These are phyloP conservation scores for Globisporangium emineosum DNA, from an alignment of 352 stramenopile species.

Conservation along the genomic window DNA sequence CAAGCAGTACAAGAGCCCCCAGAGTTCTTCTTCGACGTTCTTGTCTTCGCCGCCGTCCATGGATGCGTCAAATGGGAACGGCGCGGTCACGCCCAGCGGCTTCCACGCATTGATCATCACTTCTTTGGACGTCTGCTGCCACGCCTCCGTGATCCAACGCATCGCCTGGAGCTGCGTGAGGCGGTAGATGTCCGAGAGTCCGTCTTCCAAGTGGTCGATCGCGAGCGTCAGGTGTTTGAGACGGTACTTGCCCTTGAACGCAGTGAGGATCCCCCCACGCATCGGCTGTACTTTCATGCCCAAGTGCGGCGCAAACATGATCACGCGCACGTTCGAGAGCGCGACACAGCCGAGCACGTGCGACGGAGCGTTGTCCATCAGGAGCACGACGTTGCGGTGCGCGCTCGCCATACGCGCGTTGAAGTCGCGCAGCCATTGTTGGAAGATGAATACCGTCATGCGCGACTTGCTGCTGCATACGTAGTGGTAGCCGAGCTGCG, in stretches of 20 bases:
- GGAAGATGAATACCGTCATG: slow-evolving; percentile 89
- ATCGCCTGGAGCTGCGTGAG: slow-evolving; percentile 86
- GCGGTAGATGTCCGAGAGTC: slow-evolving; percentile 69
- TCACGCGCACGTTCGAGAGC: slow-evolving; percentile 84
- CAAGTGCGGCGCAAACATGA: slow-evolving; percentile 80
- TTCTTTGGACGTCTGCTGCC: slow-evolving; percentile 77
- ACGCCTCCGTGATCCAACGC: slow-evolving; percentile 82
- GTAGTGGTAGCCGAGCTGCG: slow-evolving; percentile 85
- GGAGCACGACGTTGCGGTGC: slow-evolving; percentile 76
- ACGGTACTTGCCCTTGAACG: slow-evolving; percentile 86
- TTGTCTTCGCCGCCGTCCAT: slow-evolving; percentile 68
- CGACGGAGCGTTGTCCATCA: slow-evolving; percentile 86
- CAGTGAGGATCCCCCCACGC: slow-evolving; percentile 74
- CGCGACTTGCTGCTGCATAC: slow-evolving; percentile 77
- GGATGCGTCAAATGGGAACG: slow-evolving; percentile 61
- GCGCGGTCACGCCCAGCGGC: slow-evolving; percentile 52
- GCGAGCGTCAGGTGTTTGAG: slow-evolving; percentile 82
- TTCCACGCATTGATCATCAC: slow-evolving; percentile 82
- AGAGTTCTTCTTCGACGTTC: slow-evolving; percentile 85
- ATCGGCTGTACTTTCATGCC: slow-evolving; percentile 87
- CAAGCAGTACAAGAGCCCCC: slow-evolving; percentile 82
- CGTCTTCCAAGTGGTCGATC: slow-evolving; percentile 82
- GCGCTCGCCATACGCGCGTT: slow-evolving; percentile 84
- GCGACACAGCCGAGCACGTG: slow-evolving; percentile 77
- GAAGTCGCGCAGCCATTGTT: slow-evolving; percentile 85